A percentile compares a stretch with the other conserved stretches of the same genome.
Conservation (phyloP, 441 rosid species). For the Populus hybrid region DNA sequence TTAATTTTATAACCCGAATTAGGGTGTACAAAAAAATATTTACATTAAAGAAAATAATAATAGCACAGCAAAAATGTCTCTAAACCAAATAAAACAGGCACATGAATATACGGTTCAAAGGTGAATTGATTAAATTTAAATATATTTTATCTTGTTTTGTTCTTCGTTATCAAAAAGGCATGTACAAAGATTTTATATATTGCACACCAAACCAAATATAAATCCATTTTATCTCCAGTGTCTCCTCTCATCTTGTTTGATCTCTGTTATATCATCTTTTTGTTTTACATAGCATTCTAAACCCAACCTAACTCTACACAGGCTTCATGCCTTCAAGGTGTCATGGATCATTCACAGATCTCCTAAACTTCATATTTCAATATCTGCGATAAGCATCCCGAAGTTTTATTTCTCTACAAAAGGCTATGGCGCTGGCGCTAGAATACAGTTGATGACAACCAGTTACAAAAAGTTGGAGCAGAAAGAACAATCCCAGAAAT, state of each 20-base stretch:
- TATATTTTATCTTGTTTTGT: not conserved
- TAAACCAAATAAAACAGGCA: not conserved
- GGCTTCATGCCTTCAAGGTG: not conserved
- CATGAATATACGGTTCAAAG: not conserved
- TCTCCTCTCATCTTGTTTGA: not conserved
- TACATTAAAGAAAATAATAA: no score
- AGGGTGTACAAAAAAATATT: not conserved
- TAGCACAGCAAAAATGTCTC: not conserved
- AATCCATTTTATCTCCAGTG: not conserved
- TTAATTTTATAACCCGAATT: not conserved
- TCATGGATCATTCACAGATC: not conserved
- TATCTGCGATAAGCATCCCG: not conserved
- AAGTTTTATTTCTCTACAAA: not conserved
- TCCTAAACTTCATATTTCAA: not conserved
- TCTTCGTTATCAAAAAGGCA: not conserved
- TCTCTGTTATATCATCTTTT: not conserved
- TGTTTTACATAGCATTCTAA: not conserved
- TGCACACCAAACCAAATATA: not conserved
- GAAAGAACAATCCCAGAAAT: no score
- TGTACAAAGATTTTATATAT: no score
- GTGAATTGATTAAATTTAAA: not conserved
- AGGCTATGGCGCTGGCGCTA: not conserved
- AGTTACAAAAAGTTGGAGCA: no score
- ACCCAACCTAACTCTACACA: not conserved
- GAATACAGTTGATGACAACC: not conserved